Conservation (phyloP, 2,329 filamentous ascomycete genomes). For the Xylariaceae sp. region DNA sequence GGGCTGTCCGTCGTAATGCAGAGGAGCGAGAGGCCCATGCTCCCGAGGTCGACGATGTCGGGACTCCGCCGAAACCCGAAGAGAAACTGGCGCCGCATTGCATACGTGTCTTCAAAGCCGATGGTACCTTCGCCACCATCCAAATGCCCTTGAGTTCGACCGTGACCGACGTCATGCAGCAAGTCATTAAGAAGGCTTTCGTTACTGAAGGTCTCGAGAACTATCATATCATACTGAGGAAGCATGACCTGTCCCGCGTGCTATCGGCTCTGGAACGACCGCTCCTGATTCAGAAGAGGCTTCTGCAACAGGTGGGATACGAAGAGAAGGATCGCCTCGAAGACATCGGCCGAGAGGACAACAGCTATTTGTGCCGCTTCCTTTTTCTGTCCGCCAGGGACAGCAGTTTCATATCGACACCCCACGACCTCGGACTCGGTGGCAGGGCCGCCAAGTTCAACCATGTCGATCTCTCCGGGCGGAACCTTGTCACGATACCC, state of each 20-base stretch:
- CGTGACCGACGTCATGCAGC: slow-evolving; percentile 78
- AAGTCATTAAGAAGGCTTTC: slow-evolving; percentile 90
- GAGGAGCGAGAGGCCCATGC: slow-evolving; percentile 54
- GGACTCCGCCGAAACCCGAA: slow-evolving; percentile 59
- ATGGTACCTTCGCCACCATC: slow-evolving; percentile 90
- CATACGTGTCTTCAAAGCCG: slow-evolving; percentile 88
- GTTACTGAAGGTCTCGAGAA: slow-evolving; percentile 85
- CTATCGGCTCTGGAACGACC: slow-evolving; percentile 73
- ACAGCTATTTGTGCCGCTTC: slow-evolving; percentile 93
- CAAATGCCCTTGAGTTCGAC: slow-evolving; percentile 77
- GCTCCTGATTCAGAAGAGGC: slow-evolving; percentile 80
- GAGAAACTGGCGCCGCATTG: slow-evolving; percentile 75
- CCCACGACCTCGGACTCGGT: slow-evolving; percentile 73
- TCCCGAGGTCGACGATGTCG: slow-evolving; percentile 60
- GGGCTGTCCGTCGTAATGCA: slow-evolving; percentile 73
- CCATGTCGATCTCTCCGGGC: slow-evolving; percentile 84
- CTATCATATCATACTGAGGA: slow-evolving; percentile 91
- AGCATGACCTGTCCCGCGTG: slow-evolving; percentile 81
- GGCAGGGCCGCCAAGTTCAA: slow-evolving; percentile 83
- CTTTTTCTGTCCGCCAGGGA: slow-evolving; percentile 88
- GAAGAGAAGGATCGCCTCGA: slow-evolving; percentile 79
- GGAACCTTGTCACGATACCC: slow-evolving; percentile 89
- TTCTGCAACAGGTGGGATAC: slow-evolving; percentile 89
- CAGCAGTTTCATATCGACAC: slow-evolving; percentile 65
- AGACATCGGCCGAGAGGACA: slow-evolving; percentile 91